Conservation (phyloP, 305 asterid genomes). For the Fraxinus platypoda region DNA sequence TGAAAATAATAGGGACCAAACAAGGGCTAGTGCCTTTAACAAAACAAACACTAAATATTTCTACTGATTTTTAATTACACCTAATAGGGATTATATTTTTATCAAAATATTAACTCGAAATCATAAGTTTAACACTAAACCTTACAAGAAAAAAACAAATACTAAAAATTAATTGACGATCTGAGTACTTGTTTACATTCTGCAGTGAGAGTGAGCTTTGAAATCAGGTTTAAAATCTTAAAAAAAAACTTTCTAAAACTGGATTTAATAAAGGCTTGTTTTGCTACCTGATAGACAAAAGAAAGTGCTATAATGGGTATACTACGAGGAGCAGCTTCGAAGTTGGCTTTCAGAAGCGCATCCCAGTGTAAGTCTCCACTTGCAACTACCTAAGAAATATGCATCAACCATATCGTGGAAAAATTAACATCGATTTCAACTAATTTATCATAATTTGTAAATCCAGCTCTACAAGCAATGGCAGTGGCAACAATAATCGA, state of each 20-base stretch:
- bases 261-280: background rate
- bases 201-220: slow-evolving; percentile 33
- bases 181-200: no score
- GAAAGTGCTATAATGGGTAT: slow-evolving; percentile 94
- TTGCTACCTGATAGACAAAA: slow-evolving; percentile 85
- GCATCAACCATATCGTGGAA: background rate
- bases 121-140: no score
- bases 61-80: no score
- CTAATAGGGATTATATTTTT: no score
- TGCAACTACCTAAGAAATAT: slow-evolving; percentile 58
- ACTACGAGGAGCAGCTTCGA: slow-evolving; percentile 81
- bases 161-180: no score
- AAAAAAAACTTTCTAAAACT: background rate
- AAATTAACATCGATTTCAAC: background rate
- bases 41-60: no score
- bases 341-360: slow-evolving; percentile 70
- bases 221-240: slow-evolving; percentile 3
- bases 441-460: background rate
- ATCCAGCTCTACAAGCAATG: background rate
- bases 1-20: no score
- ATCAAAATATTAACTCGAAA: no score
- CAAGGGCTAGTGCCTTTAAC: no score
- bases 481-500: background rate
- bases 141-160: no score
- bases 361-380: slow-evolving; percentile 90